These are phyloP conservation scores for Clavispora asparagi DNA, from an alignment of 805 yeast genomes.

Conservation along the genomic window DNA sequence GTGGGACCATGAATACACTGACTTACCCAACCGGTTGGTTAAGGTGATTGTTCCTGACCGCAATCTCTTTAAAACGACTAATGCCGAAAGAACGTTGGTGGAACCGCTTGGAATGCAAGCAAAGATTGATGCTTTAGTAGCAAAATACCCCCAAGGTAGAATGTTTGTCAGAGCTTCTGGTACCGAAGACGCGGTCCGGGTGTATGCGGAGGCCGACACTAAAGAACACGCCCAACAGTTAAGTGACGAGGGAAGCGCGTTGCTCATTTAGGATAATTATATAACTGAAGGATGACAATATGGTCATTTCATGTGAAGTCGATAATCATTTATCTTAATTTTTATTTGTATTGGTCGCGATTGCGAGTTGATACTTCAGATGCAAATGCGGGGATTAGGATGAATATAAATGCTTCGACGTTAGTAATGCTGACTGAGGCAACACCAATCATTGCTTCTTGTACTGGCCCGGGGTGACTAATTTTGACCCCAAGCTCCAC, in stretches of 20 bases:
- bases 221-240: conserved; percentile 26
- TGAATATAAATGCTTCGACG: no score
- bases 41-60: conserved; percentile 85
- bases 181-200: conserved; percentile 95
- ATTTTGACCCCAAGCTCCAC: conserved; percentile 53
- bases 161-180: conserved; percentile 97
- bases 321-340: no score
- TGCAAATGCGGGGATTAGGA: neutral
- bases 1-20: conserved; percentile 77
- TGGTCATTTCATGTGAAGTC: no score
- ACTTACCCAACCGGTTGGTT: conserved; percentile 79
- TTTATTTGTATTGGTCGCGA: no score
- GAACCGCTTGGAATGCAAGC: conserved; percentile 76
- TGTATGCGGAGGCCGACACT: conserved; percentile 81
- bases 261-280: conserved; percentile 15
- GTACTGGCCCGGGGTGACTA: conserved; percentile 74
- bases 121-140: conserved; percentile 62
- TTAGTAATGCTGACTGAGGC: no score
- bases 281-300: no score
- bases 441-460: conserved; percentile 34
- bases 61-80: conserved; percentile 70
- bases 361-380: no score
- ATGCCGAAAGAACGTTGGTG: conserved; percentile 80
- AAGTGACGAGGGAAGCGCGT: conserved; percentile 22
- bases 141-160: conserved; percentile 56